These are phyloP conservation scores for Cucumis melo DNA, from an alignment of 306 rosid species.

Conservation along the genomic window DNA sequence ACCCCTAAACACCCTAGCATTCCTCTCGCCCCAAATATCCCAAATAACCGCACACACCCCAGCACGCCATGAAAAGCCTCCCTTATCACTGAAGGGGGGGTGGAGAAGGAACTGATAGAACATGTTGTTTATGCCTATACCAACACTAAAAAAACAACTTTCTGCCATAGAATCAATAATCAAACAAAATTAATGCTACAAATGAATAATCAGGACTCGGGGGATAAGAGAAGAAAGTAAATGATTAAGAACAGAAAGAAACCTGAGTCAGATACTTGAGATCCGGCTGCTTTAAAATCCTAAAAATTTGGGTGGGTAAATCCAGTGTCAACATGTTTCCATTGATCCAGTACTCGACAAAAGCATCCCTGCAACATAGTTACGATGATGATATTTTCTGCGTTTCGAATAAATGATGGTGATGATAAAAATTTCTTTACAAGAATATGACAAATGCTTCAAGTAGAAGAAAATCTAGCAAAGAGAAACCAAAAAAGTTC, in stretches of 20 bases:
- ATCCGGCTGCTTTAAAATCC: constrained; percentile 78
- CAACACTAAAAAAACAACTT: not conserved
- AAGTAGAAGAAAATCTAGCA: not conserved
- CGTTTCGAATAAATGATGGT: not conserved
- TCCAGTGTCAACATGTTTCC: constrained; percentile 82
- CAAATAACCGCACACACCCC: no score
- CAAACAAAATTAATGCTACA: not conserved
- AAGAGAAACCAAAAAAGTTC: no score
- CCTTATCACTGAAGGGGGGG: no score
- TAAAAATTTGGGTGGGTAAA: constrained; percentile 67
- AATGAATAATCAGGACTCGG: not conserved
- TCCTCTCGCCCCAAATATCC: no score
- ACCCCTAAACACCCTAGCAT: no score
- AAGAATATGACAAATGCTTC: not conserved
- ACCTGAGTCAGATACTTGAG: constrained; percentile 81
- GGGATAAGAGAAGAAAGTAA: not conserved
- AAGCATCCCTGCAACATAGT: constrained; percentile 45
- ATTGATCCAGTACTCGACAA: constrained; percentile 77
- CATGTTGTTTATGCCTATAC: not conserved
- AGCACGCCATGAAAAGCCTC: no score
- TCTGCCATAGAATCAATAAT: not conserved
- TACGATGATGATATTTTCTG: not conserved
- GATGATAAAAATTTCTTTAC: not conserved
- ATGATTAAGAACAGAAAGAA: constrained; percentile 10
- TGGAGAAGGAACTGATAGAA: no score